Conservation (phyloP, 352 stramenopile genomes). For the Peronosclerospora sorghi region DNA sequence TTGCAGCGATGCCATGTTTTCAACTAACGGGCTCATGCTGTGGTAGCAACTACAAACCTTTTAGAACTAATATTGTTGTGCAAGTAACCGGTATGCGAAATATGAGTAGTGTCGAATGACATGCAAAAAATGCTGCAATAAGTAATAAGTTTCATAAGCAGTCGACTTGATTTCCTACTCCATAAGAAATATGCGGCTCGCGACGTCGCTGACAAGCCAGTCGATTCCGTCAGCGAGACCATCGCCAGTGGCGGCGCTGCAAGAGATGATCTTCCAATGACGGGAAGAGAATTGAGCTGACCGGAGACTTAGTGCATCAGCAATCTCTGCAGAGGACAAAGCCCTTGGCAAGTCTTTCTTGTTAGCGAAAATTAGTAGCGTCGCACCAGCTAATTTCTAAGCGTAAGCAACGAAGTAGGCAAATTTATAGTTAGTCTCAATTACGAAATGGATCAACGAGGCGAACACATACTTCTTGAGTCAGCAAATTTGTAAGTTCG, state of each 20-base stretch:
- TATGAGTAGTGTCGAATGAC: not conserved
- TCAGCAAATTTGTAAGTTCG: constrained; percentile 84
- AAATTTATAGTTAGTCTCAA: not conserved
- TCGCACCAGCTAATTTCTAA: constrained; percentile 95
- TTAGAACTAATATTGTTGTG: not conserved
- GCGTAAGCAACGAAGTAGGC: not conserved
- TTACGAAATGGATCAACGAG: not conserved
- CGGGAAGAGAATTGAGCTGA: constrained; percentile 75
- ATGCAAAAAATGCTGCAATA: not conserved
- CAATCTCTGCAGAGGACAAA: constrained; percentile 87
- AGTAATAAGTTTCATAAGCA: too few species aligned
- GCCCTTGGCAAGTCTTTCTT: constrained; percentile 96
- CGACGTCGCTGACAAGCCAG: constrained; percentile 96
- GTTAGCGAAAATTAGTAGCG: constrained; percentile 98
- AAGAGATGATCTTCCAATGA: constrained; percentile 90
- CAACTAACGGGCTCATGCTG: constrained; percentile 3
- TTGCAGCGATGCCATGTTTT: not conserved
- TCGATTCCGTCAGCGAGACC: constrained; percentile 95
- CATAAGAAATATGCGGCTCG: constrained; percentile 93
- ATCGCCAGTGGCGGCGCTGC: constrained; percentile 92
- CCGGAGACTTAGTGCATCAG: constrained; percentile 72
- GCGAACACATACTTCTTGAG: constrained; percentile 56
- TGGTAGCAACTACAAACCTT: not conserved
- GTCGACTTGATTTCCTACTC: constrained; percentile 21
- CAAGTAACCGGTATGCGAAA: not conserved